Percentiles rank a stretch among this genome's conserved stretches.
phyloP scores from a whole-genome alignment of 73 alveolate species.

The Paramecium pentaurelia region DNA sequence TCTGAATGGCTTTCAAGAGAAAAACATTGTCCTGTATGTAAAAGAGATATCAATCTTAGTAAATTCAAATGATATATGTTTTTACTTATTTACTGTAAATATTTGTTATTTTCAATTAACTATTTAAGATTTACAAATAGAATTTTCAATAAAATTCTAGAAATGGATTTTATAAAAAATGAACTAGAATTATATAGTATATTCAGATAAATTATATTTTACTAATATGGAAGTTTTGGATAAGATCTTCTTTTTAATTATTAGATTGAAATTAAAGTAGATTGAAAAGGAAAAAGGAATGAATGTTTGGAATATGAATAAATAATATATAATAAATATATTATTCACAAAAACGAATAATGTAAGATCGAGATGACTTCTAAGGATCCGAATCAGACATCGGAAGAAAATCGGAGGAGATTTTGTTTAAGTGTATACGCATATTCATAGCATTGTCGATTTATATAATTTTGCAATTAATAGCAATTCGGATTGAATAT shows the following conservation, averaged over 20 bases:
- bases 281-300: not conserved
- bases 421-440: not conserved
- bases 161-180: not conserved
- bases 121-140: not conserved
- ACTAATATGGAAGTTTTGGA: not conserved
- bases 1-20: slow-evolving; percentile 20
- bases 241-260: not conserved
- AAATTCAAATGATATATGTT: not conserved
- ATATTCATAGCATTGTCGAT: not conserved
- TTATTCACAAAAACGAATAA: slow-evolving; percentile 18
- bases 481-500: not conserved
- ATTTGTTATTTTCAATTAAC: not conserved
- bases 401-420: not conserved
- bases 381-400: not conserved
- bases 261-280: not conserved
- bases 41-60: not conserved
- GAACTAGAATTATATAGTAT: not conserved
- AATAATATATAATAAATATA: not conserved
- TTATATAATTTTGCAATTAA: not conserved
- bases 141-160: not conserved
- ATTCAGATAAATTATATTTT: not conserved
- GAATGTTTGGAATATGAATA: not conserved
- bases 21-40: slow-evolving; percentile 37
- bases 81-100: not conserved
- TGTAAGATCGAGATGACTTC: slow-evolving; percentile 2